Evolutionary conservation across 441 rosid genomes (phyloP).

Genomic region (Kokia cookei): DNA sequence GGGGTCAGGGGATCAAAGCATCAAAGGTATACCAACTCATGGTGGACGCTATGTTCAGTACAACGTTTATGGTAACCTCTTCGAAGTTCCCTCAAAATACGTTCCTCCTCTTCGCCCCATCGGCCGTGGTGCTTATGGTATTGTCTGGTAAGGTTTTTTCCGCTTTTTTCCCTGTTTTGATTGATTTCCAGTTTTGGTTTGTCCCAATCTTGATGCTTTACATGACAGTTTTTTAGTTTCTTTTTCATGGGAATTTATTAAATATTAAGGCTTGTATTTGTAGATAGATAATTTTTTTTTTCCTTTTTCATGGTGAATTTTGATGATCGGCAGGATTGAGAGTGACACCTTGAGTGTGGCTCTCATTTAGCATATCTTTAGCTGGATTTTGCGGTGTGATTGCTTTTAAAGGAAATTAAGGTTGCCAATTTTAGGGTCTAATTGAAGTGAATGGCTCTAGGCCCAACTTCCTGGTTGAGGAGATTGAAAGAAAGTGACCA

Average conservation of each 20-base stretch:
- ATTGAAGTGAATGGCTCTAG: not conserved
- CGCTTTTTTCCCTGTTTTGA: not conserved
- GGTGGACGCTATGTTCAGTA: slow-evolving; percentile 68
- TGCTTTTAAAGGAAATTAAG: not conserved
- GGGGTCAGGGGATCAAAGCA: slow-evolving; percentile 47
- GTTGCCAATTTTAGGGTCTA: not conserved
- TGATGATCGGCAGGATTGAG: not conserved
- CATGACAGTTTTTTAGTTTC: not conserved
- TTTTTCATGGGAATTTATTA: not conserved
- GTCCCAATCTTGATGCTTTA: not conserved
- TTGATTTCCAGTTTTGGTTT: not conserved
- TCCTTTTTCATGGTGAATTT: not conserved
- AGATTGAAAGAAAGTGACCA: not conserved
- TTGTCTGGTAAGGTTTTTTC: slow-evolving; percentile 51
- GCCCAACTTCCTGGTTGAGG: not conserved
- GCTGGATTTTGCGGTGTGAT: not conserved
- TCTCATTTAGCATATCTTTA: not conserved
- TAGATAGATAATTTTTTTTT: not conserved
- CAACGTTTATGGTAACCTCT: slow-evolving; percentile 69
- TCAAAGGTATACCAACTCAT: slow-evolving; percentile 47
- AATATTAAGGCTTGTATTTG: not conserved
- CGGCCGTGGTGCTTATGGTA: slow-evolving; percentile 74
- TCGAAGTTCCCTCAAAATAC: slow-evolving; percentile 60
- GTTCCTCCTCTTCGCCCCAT: slow-evolving; percentile 77
- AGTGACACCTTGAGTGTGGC: not conserved